Percentiles rank a stretch among this genome's conserved stretches.
Conservation (phyloP, 208 protist genomes). For the Novymonas esmeraldas region DNA sequence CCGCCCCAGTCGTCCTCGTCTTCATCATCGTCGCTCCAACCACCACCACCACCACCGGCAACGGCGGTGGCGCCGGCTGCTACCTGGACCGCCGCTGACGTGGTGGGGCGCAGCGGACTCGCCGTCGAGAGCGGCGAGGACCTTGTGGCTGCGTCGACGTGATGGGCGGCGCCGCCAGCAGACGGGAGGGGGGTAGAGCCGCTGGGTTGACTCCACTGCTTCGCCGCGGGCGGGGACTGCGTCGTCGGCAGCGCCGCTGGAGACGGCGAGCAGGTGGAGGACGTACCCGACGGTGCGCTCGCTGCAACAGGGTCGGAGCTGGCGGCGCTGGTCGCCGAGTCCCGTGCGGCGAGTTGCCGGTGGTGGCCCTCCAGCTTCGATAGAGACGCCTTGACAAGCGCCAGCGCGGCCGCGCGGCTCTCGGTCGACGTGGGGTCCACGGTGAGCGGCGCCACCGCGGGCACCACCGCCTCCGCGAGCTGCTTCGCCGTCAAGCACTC, state of each 20-base stretch:
- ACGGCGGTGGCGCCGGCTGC: neutral
- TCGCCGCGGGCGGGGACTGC: neutral
- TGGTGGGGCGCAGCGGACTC: neutral
- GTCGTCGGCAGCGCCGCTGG: neutral
- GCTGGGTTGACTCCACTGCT: neutral
- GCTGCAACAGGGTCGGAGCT: neutral
- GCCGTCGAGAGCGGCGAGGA: neutral
- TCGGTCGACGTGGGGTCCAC: constrained; percentile 57
- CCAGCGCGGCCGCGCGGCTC: constrained; percentile 50
- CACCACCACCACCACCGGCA: constrained; percentile 10
- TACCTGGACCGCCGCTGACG: neutral
- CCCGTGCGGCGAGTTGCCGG: constrained; percentile 12
- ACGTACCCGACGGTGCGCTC: neutral
- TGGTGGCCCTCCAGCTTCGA: constrained; percentile 27
- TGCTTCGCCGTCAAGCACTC: constrained; percentile 40
- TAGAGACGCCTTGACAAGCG: constrained; percentile 37
- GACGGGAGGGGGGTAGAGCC: neutral
- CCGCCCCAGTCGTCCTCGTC: constrained; percentile 12
- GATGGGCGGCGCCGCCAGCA: neutral
- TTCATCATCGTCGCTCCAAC: constrained; percentile 24
- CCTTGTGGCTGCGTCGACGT: neutral
- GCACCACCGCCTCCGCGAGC: constrained; percentile 60
- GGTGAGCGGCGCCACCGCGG: constrained; percentile 55
- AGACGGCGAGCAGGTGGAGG: neutral
- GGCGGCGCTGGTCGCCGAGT: neutral